Base-by-base conservation (phyloP, 805 yeast genomes). In the Ogataea ramenticola region DNA sequence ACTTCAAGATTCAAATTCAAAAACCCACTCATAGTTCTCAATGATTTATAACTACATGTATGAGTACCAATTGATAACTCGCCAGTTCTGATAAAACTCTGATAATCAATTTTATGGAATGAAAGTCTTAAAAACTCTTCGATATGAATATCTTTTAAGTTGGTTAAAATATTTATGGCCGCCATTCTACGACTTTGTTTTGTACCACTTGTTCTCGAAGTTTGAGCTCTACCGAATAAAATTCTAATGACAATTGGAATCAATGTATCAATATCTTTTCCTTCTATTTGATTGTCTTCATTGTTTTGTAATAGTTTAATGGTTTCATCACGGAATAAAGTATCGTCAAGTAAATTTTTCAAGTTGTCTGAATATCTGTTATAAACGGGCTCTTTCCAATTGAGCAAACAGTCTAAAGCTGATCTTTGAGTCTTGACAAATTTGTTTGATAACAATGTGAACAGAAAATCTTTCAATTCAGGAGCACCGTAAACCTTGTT, bases 161-260 rank as follows among this genome's bases (percentile, higher is more conserved):
- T 78, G 4, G 86, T 82, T 40, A 87, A 61, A 7, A 80, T 67
- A 20, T 81, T 70, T 12, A 86, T 68, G 9, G 86, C 82, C 9
- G 93, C 86, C 53, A 71, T 73, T 49, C 87, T 84, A 50, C 85
- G 74, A 29, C 89, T 81, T 44, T 77, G 74, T 56, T 86, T 86
- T 26, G 80, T 75, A 46, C 87, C 88, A 58, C 85, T 81, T 1
- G 77, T 67, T 44, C 70, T 74, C 4, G 80, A 71, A 1, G 82
- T 74, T 62, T 87, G 95, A 9, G 89, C 87, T 45, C 95, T 74
- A 9, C 98, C 98, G 62, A 82, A 91, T 19, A 93, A 66, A 22
- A 93, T 82, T 51, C 96, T 67, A 40, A 89, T 58, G 4, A 89
- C 72, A 27, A 86, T 55, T 1, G 95, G 93, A 75, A 88, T 76